Base-by-base conservation (phyloP, 2,329 filamentous ascomycete genomes). In the Fusarium hostae region DNA sequence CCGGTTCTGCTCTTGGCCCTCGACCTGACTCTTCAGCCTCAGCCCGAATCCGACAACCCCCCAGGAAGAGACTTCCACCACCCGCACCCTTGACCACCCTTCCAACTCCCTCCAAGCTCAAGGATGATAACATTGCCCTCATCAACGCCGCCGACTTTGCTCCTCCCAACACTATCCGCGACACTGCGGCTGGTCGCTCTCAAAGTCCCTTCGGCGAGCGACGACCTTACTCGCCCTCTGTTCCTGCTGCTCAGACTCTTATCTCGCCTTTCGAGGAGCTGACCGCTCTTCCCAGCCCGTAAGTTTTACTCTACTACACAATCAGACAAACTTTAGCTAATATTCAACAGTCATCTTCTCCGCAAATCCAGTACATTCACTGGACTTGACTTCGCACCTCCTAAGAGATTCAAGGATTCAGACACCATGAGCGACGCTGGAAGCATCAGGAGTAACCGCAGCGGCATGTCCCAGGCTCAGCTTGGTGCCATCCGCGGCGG, bases 231-330 rank as follows among this genome's bases (percentile, higher is more conserved):
- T 91, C 90, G 62, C 90, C 92, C n/a, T 85, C 86, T 40, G 87
- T 95, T 4, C 89, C 91, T 20, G 87, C 89, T 34, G 91, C 93
- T 78, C 92, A 90, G n/a, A 95, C 95, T 2, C 86, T 98, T 41
- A 91, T 88, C 28, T 94, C 92, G 66, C 87, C 94, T 9, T 98
- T 94, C 81, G 95, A 98, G 62, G 95, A 98, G 65, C 90, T 98
- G 68, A 83, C 91, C 16, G 87, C 88, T 12, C 90, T 99, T 71
- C 96, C 96, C 40, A 98, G 94, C 87, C 94, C 96, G 89, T 95
- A 90, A 92, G 93, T 92, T 70, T 30, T 69, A 51, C 12, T 18
- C 6, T 13, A 13, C 24, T 6, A 4, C 4, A 26, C 11, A 18
- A 20, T 12, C 12, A 15, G 6, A 34, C 26, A 2, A 2, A 40